A percentile compares a stretch with the other conserved stretches of the same genome.
phyloP scores from a whole-genome alignment of 345 rosid genomes.

The Hibiscus trionum region DNA sequence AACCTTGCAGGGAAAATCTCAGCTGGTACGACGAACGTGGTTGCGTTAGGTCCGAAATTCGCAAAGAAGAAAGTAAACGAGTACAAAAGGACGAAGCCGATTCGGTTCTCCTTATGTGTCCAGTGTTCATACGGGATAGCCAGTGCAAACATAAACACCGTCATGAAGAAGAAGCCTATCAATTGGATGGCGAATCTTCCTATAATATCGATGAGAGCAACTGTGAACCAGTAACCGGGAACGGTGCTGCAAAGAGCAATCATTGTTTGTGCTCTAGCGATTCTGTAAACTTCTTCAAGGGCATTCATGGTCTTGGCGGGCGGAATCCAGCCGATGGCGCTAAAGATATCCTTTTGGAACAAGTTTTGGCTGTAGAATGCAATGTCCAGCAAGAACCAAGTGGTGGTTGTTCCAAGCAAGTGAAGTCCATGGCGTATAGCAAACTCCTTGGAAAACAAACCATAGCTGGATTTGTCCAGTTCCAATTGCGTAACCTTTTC shows the following conservation, averaged over 20 bases:
- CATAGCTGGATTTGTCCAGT: slow-evolving; percentile 26
- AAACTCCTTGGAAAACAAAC: slow-evolving; percentile 56
- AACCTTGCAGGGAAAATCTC: slow-evolving; percentile 87
- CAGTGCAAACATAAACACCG: slow-evolving; percentile 77
- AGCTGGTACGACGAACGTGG: slow-evolving; percentile 80
- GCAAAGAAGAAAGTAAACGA: slow-evolving; percentile 81
- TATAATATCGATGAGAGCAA: slow-evolving; percentile 49
- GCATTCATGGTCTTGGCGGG: slow-evolving; percentile 70
- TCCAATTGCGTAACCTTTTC: slow-evolving; percentile 25
- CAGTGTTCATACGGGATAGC: slow-evolving; percentile 83
- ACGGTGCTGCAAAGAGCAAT: slow-evolving; percentile 28
- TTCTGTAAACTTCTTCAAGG: slow-evolving; percentile 52
- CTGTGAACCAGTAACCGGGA: slow-evolving; percentile 89
- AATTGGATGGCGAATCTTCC: slow-evolving; percentile 73
- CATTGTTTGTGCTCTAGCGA: neutral
- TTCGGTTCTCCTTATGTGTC: slow-evolving; percentile 62
- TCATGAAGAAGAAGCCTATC: slow-evolving; percentile 93
- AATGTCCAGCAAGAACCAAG: slow-evolving; percentile 86
- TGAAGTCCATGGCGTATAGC: slow-evolving; percentile 66
- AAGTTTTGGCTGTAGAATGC: slow-evolving; percentile 81
- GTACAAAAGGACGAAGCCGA: slow-evolving; percentile 67
- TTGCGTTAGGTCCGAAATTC: slow-evolving; percentile 85
- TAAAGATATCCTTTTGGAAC: slow-evolving; percentile 82
- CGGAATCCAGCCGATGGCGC: slow-evolving; percentile 83
- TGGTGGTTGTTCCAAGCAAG: slow-evolving; percentile 70